These are phyloP conservation scores for Hypoxylon sp. DNA, from an alignment of 2,329 filamentous ascomycete genomes.

Conservation along the genomic window DNA sequence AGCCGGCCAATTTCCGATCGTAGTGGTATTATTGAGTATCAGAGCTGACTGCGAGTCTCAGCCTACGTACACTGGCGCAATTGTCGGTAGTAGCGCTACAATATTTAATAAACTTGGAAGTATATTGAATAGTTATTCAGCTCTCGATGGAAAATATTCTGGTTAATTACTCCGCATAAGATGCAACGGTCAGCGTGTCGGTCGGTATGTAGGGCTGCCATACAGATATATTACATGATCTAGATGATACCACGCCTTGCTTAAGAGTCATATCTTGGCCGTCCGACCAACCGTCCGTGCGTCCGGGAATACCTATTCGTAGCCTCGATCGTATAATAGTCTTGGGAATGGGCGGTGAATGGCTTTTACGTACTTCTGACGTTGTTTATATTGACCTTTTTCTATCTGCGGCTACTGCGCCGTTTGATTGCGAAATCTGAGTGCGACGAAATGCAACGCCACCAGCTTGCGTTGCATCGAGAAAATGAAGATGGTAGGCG, in stretches of 20 bases:
- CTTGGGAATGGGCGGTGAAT: conserved; percentile 33
- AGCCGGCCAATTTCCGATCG: background rate
- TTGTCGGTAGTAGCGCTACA: conserved; percentile 1
- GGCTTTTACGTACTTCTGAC: conserved; percentile 24
- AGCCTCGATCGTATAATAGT: conserved; percentile 4
- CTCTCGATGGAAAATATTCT: conserved; percentile 9
- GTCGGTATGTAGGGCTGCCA: conserved; percentile 36
- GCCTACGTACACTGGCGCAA: conserved; percentile 3
- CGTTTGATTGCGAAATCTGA: conserved; percentile 20
- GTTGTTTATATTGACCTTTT: conserved; percentile 25
- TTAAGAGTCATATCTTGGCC: conserved; percentile 16
- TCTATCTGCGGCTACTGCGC: conserved; percentile 20
- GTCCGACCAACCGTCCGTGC: background rate
- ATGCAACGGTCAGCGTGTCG: conserved; percentile 32
- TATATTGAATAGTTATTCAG: conserved; percentile 1
- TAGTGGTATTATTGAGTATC: conserved; percentile 12
- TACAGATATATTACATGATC: conserved; percentile 30
- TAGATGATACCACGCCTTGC: conserved; percentile 28
- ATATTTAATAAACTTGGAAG: background rate
- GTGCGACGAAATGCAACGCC: conserved; percentile 13
- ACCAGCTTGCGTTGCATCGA: conserved; percentile 13
- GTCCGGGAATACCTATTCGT: conserved; percentile 22
- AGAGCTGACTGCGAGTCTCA: conserved; percentile 1
- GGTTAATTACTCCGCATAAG: conserved; percentile 20
- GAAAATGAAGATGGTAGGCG: conserved; percentile 1